Base-by-base conservation (phyloP, 2,329 filamentous ascomycete genomes). In the Metarhizium guizhouense region DNA sequence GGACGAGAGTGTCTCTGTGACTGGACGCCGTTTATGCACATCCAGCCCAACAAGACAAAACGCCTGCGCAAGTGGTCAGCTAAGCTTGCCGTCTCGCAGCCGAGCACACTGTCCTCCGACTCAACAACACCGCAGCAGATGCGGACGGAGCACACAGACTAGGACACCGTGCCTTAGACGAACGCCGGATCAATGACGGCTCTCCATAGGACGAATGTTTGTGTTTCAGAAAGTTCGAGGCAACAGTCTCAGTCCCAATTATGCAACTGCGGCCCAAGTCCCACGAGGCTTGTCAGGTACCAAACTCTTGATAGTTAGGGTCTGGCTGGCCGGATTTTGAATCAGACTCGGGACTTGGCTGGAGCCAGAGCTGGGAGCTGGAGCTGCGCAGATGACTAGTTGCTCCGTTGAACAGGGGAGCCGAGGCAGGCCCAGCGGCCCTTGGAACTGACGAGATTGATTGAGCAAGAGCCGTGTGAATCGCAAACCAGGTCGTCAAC, bases 261-360 rank as follows among this genome's bases (percentile, higher is more conserved):
- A 29, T 50, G 53, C 50, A 49, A 49, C 47, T 42, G 54, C 54
- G 34, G 54, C 54, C 54, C 54, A 56, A 56, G 50, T 56, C 36
- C 36, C 50, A 56, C 43, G 43, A 20, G 54, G 29, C 43, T 47
- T 53, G 42, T 53, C 50, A 55, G 54, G 49, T 52, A 52, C 49
- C 42, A 51, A 51, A 25, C 20, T 45, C 53, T 51, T 34, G 32
- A 34, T 34, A 36, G n/a, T 29, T 43, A 18, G 36, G 47, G 43
- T 47, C 47, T 34, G 32, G 32, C 32, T 34, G 7, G 32, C 32
- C 10, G 7, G 10, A 34, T 7, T 11, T 34, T 11, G 32, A 34
- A 34, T 34, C 32, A 34, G 32, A 34, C 32, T 34, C 32, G 32
- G 13, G 32, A 34, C 32, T 34, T 11, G 32, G 13, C 40, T 42